A percentile compares a stretch with the other conserved stretches of the same genome.
Conservation (phyloP, 805 yeast species). For the Lipomyces chichibuensis region DNA sequence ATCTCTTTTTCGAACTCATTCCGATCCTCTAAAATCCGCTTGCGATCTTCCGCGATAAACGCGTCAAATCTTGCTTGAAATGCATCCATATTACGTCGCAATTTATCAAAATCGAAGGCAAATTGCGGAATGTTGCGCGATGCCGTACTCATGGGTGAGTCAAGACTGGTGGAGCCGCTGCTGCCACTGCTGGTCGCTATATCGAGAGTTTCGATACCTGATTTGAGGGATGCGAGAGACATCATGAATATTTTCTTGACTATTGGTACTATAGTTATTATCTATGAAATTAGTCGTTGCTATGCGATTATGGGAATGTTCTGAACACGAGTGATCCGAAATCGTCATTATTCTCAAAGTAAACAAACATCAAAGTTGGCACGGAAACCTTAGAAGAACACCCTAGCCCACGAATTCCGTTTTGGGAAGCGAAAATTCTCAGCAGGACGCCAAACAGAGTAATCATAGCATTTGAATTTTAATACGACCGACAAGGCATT, state of each 20-base stretch:
- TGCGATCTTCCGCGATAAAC: conserved; percentile 45
- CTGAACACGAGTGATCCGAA: too few species aligned
- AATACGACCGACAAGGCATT: conserved; percentile 32
- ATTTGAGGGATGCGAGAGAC: conserved; percentile 14
- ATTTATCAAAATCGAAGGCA: conserved; percentile 43
- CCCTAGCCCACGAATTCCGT: conserved; percentile 5
- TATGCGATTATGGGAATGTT: too few species aligned
- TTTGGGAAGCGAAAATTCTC: conserved; percentile 25
- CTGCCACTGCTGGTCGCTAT: neutral
- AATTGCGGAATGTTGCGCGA: conserved; percentile 37
- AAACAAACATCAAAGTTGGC: conserved; percentile 8
- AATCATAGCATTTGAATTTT: neutral
- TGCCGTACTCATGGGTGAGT: conserved; percentile 12
- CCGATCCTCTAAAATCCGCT: conserved; percentile 34
- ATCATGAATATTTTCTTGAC: conserved; percentile 3
- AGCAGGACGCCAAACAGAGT: conserved; percentile 43
- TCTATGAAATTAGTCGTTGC: too few species aligned
- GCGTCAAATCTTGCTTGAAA: conserved; percentile 49
- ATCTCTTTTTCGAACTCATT: conserved; percentile 34
- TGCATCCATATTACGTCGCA: conserved; percentile 47
- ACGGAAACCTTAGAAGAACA: neutral
- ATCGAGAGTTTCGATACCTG: conserved; percentile 16
- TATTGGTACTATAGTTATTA: neutral
- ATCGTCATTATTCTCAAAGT: neutral
- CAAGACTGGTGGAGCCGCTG: neutral